Base-by-base conservation (phyloP, 1,139 yeast genomes). In the Yamadazyma songkhlaensis region DNA sequence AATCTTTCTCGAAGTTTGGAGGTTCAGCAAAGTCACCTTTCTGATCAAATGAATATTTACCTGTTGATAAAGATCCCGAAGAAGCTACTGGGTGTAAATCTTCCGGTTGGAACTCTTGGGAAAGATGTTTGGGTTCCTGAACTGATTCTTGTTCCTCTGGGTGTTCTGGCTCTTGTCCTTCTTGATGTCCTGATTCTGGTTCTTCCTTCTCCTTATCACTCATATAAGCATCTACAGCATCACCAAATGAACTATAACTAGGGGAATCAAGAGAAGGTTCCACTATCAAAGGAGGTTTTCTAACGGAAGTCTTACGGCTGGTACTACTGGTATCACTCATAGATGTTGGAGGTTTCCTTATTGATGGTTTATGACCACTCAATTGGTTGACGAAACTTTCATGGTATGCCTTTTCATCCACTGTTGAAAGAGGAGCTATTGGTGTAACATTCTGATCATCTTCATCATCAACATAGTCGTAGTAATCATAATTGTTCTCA, bases 21-120 rank as follows among this genome's bases (percentile, higher is more conserved):
- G 50, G 50, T n/a, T 45, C 44, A 9, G 36, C 29, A 12, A 36
- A 30, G 2, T 45, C 49, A 9, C 31, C 31, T 34, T 35, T 39
- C 29, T 44, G 44, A 17, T 49, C 64, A 36, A 60, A 44, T 2
- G 72, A 62, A 31, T 53, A 48, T 29, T 51, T 63, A 1, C 71
- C 72, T 0, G 72, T 66, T 1, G 73, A 67, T 28, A 67, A 55
- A 2, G 74, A 67, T 0, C 73, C 74, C 1, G 61, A 45, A 0
- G 74, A 65, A 2, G 41, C 49, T 2, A 61, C 57, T 0, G 64
- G 60, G 22, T 58, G 58, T 12, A 59, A 40, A 1, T 54, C 60
- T 17, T 17, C 20, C 4, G 20, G 20, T 17, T 17, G 20, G 20
- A 17, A 17, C 22, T 35, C 34, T 11, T 37, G 35, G n/a, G 21